Evolutionary conservation across 2,329 filamentous ascomycete genomes (phyloP).

Genomic region (Trichoderma oligosporum): DNA sequence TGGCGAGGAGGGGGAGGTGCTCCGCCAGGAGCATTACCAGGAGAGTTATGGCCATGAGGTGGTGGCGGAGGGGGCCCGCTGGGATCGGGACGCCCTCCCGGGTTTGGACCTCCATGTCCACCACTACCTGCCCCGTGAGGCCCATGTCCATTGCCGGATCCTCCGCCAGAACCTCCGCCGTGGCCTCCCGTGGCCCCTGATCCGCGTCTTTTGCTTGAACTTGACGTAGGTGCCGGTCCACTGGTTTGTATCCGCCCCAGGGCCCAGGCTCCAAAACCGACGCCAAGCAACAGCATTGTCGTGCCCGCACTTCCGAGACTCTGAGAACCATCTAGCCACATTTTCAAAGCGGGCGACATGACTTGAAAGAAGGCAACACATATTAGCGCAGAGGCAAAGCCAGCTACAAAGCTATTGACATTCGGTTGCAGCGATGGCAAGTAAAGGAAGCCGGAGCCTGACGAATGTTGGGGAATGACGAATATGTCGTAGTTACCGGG

Average conservation of each 20-base stretch:
- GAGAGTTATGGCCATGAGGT: slow-evolving; percentile 15
- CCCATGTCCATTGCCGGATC: slow-evolving; percentile 4
- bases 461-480: slow-evolving; percentile 87
- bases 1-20: slow-evolving; percentile 16
- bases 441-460: slow-evolving; percentile 86
- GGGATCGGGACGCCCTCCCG: slow-evolving; percentile 19
- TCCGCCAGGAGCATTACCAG: not conserved
- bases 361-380: slow-evolving; percentile 68
- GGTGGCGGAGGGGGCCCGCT: slow-evolving; percentile 17
- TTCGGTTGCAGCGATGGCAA: slow-evolving; percentile 85
- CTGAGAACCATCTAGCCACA: slow-evolving; percentile 69
- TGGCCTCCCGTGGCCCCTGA: slow-evolving; percentile 6
- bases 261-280: slow-evolving; percentile 76
- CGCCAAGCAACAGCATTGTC: slow-evolving; percentile 64
- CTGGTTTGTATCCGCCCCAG: slow-evolving; percentile 39
- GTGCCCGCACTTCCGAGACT: slow-evolving; percentile 71
- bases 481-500: slow-evolving; percentile 96
- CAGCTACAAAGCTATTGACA: slow-evolving; percentile 85
- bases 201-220: slow-evolving; percentile 14
- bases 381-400: slow-evolving; percentile 72
- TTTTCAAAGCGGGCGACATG: slow-evolving; percentile 67
- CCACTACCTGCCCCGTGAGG: slow-evolving; percentile 5
- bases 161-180: slow-evolving; percentile 6
- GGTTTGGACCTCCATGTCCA: slow-evolving; percentile 22
- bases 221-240: slow-evolving; percentile 15